These are phyloP conservation scores for Naegleria fowleri DNA, from an alignment of 208 protist species.

Conservation along the genomic window DNA sequence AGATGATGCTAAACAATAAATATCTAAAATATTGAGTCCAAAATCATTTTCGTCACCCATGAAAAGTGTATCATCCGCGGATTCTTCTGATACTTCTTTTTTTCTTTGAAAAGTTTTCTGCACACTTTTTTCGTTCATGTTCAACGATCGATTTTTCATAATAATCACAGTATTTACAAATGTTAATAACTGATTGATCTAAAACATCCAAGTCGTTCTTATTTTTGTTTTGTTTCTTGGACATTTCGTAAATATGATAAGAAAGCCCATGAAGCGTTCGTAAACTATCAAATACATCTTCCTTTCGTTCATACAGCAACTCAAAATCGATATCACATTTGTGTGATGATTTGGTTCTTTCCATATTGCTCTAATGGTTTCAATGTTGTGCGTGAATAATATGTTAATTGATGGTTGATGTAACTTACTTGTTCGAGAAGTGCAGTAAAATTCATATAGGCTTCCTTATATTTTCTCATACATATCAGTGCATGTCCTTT, in stretches of 20 bases:
- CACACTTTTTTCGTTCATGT: not conserved
- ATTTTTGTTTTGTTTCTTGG: not conserved
- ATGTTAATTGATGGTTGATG: not conserved
- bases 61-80: not conserved
- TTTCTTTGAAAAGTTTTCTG: not conserved
- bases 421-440: not conserved
- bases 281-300: not conserved
- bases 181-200: not conserved
- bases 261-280: not conserved
- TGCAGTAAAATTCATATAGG: not conserved
- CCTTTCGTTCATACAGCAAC: not conserved
- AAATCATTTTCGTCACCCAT: not conserved
- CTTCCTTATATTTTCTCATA: not conserved
- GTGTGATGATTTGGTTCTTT: not conserved
- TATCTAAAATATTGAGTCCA: not conserved
- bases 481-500: not conserved
- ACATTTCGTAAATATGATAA: slow-evolving; percentile 3
- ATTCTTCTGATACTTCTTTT: not conserved
- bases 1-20: not conserved
- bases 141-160: not conserved
- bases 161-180: slow-evolving; percentile 4
- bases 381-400: not conserved
- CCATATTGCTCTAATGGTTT: not conserved
- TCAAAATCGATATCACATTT: not conserved
- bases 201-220: not conserved